A percentile compares a stretch with the other conserved stretches of the same genome.
Evolutionary conservation across 2,329 filamentous ascomycete genomes (phyloP).

Genomic region (Atkinsonella texensis): DNA sequence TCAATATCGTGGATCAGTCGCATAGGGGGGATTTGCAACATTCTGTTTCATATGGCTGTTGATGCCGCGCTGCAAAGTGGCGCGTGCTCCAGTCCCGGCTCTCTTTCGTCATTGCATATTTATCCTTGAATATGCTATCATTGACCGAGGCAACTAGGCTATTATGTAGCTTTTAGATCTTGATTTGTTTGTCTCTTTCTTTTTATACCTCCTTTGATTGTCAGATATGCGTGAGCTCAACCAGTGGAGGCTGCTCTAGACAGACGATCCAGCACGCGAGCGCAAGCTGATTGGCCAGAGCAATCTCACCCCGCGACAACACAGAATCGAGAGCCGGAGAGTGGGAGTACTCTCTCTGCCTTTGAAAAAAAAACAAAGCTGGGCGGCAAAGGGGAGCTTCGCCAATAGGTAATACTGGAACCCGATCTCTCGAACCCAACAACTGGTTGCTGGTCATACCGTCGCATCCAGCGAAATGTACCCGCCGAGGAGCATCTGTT

Average conservation of each 20-base stretch:
- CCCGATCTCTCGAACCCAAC: not conserved
- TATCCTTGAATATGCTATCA: no score
- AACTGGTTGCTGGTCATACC: not conserved
- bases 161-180: no score
- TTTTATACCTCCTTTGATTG: no score
- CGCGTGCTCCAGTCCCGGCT: no score
- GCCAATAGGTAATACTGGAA: not conserved
- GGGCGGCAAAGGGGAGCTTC: not conserved
- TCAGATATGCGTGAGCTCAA: no score
- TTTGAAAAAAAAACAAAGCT: not conserved
- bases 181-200: no score
- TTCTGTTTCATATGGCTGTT: no score
- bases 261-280: not conserved
- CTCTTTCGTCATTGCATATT: no score
- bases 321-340: not conserved
- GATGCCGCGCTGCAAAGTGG: no score
- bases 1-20: no score
- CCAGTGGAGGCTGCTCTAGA: not conserved
- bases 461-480: slow-evolving; percentile 17
- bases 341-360: not conserved
- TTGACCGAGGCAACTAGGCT: no score
- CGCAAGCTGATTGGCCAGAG: not conserved
- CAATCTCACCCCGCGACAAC: not conserved
- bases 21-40: no score
- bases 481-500: slow-evolving; percentile 22